A percentile compares a stretch with the other conserved stretches of the same genome.
Evolutionary conservation across 2,329 filamentous ascomycete genomes (phyloP).

Genomic region (Curvularia hawaiiensis): DNA sequence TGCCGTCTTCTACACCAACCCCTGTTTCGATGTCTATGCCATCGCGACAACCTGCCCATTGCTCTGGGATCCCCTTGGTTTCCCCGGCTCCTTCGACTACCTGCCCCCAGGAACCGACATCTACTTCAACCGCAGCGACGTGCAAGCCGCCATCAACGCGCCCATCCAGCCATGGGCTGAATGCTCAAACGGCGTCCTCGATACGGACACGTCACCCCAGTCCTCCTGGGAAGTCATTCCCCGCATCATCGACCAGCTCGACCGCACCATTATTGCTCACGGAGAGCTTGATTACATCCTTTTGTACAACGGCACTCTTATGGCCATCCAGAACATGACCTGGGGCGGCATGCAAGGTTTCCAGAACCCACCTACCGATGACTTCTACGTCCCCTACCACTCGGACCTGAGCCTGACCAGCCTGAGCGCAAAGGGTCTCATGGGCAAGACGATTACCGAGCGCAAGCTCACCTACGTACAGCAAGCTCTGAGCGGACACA

Average conservation of each 20-base stretch:
- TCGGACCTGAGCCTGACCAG: slow-evolving; percentile 51
- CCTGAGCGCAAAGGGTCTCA: slow-evolving; percentile 66
- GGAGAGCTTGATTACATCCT: slow-evolving; percentile 73
- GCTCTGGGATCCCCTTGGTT: slow-evolving; percentile 71
- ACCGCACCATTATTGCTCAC: slow-evolving; percentile 74
- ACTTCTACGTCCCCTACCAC: slow-evolving; percentile 73
- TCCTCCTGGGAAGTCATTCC: slow-evolving; percentile 66
- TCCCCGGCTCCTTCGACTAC: slow-evolving; percentile 69
- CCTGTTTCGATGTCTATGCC: slow-evolving; percentile 80
- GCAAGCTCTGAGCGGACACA: slow-evolving; percentile 69
- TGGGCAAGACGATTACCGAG: slow-evolving; percentile 75
- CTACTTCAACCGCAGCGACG: slow-evolving; percentile 74
- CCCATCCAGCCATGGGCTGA: slow-evolving; percentile 62
- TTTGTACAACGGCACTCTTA: slow-evolving; percentile 70
- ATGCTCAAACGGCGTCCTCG: slow-evolving; percentile 58
- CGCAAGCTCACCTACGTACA: slow-evolving; percentile 74
- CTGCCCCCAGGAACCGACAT: slow-evolving; percentile 64
- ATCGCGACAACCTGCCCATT: slow-evolving; percentile 74
- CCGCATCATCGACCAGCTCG: slow-evolving; percentile 72
- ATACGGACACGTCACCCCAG: slow-evolving; percentile 60
- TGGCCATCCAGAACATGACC: slow-evolving; percentile 81
- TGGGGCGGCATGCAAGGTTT: slow-evolving; percentile 76
- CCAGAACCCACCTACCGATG: slow-evolving; percentile 61
- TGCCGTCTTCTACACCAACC: slow-evolving; percentile 66
- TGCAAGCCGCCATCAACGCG: slow-evolving; percentile 71